A percentile compares a stretch with the other conserved stretches of the same genome.
Conservation (phyloP, 2,329 filamentous ascomycete species). For the Drechslerella dactyloides region DNA sequence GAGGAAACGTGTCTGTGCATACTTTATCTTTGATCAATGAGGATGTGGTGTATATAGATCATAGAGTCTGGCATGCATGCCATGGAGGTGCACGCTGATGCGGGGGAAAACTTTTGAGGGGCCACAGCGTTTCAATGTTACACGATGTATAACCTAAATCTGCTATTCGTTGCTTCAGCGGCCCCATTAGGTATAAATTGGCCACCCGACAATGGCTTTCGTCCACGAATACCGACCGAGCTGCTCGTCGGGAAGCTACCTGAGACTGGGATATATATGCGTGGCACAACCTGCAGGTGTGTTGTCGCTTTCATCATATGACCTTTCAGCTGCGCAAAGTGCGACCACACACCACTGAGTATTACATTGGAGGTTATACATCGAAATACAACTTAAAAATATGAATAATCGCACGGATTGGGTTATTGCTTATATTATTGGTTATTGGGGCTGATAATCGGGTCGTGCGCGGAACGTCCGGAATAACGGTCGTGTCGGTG, state of each 20-base stretch:
- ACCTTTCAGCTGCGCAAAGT: neutral
- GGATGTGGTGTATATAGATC: neutral
- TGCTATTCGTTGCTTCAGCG: slow-evolving; percentile 34
- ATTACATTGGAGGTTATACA: neutral
- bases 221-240: neutral
- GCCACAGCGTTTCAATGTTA: slow-evolving; percentile 23
- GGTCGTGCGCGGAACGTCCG: neutral
- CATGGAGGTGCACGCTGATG: neutral
- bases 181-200: slow-evolving; percentile 2
- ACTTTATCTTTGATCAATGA: neutral
- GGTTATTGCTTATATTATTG: no score
- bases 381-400: neutral
- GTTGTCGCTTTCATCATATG: neutral
- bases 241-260: neutral
- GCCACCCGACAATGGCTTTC: neutral
- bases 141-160: slow-evolving; percentile 40
- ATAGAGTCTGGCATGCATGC: neutral
- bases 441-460: no score
- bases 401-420: no score
- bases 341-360: no score
- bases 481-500: slow-evolving; percentile 26
- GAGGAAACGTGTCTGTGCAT: slow-evolving; percentile 13
- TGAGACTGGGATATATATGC: neutral
- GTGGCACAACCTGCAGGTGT: neutral
- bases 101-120: neutral